These are phyloP conservation scores for Dioscorea alata DNA, from an alignment of 106 monocot genomes.

Conservation along the genomic window DNA sequence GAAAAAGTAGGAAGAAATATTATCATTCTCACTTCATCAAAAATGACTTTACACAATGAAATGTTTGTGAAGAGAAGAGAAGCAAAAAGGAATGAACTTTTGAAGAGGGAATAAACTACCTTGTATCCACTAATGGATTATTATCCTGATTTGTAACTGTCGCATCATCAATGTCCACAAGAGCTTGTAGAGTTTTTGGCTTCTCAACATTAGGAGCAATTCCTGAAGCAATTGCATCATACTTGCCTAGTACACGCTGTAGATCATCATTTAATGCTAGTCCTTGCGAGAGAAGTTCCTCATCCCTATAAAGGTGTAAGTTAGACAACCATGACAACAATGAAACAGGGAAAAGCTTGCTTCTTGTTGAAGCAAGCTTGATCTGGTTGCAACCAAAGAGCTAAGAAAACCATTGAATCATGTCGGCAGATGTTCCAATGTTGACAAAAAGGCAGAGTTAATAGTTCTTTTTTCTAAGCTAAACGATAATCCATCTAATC, in stretches of 20 bases:
- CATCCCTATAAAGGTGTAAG: slow-evolving; percentile 17
- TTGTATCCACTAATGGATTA: background rate
- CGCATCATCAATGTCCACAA: slow-evolving; percentile 10
- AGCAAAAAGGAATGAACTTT: background rate
- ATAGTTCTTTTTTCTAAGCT: background rate
- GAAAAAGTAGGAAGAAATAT: no score
- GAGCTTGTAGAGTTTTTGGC: slow-evolving; percentile 13
- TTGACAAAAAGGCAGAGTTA: background rate
- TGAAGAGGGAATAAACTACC: background rate
- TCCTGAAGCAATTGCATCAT: slow-evolving; percentile 39
- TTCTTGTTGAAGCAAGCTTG: background rate
- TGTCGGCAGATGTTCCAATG: no score
- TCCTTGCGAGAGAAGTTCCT: slow-evolving; percentile 29
- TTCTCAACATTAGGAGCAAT: slow-evolving; percentile 15
- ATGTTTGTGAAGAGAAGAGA: background rate
- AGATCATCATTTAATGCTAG: slow-evolving; percentile 40
- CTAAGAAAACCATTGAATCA: background rate
- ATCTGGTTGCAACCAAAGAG: background rate
- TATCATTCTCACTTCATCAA: no score
- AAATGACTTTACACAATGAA: no score
- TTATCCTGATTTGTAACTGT: background rate
- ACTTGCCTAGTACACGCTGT: slow-evolving; percentile 33
- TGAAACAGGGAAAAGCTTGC: background rate
- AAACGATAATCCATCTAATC: background rate
- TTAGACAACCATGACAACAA: background rate